Evolutionary conservation across 129 eudicot species (phyloP).

Genomic region (Artemisia tridentata): DNA sequence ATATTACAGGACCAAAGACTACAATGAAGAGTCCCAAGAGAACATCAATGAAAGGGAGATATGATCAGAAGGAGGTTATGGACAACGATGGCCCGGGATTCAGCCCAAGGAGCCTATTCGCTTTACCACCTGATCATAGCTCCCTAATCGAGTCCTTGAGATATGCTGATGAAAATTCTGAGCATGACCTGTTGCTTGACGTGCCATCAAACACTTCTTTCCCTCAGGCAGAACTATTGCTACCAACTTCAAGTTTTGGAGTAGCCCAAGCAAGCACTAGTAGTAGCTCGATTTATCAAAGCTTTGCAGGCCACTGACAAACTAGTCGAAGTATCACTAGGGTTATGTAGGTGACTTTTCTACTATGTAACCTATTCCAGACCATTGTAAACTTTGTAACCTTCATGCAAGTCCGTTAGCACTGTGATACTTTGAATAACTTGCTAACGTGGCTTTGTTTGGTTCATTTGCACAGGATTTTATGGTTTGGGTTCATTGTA

Average conservation of each 20-base stretch:
- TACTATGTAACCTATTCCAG: constrained; percentile 22
- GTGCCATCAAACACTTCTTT: constrained; percentile 83
- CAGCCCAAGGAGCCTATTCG: constrained; percentile 65
- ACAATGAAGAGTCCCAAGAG: constrained; percentile 65
- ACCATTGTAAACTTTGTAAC: constrained; percentile 38
- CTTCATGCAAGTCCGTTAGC: constrained; percentile 5
- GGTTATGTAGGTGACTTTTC: constrained; percentile 35
- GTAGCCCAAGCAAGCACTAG: constrained; percentile 79
- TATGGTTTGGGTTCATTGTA: constrained; percentile 32
- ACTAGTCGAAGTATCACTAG: constrained; percentile 24
- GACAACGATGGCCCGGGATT: constrained; percentile 66
- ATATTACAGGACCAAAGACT: constrained; percentile 54
- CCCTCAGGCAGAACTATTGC: constrained; percentile 92
- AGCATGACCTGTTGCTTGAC: constrained; percentile 73
- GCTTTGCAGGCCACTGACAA: constrained; percentile 49
- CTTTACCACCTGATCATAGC: constrained; percentile 60
- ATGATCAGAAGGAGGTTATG: constrained; percentile 49
- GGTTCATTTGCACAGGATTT: constrained; percentile 33
- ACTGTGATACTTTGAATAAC: constrained; percentile 13
- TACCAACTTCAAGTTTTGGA: constrained; percentile 53
- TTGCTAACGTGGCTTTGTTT: constrained; percentile 38
- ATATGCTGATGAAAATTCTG: constrained; percentile 51
- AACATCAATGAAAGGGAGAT: constrained; percentile 44
- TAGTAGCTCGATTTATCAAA: constrained; percentile 74
- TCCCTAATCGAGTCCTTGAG: constrained; percentile 59